Evolutionary conservation across 371 early-diverging fungal genomes (phyloP), one percentile per base, ranked within the genome.

Genomic region (Haplosporangium sp.): DNA sequence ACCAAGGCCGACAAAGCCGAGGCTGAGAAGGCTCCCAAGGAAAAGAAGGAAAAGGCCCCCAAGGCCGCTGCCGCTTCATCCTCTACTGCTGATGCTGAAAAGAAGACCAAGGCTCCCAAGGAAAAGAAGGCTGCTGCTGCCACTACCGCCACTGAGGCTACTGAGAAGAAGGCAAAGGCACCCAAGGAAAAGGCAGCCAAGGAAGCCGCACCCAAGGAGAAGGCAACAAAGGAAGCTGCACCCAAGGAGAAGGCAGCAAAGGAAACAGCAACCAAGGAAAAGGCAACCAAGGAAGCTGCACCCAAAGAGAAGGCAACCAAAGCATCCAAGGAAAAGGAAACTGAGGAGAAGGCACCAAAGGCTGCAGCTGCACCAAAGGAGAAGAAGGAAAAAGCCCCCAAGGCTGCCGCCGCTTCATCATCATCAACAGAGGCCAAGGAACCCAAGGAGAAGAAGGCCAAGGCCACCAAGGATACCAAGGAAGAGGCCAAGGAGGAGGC

Each of bases 21-120:
- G 20, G 10, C 53, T 34, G 55, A 55, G 34, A 55, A 34, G 3
- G 55, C 55, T 2, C 55, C 55, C 19, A 55, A 55, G 27, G 55
- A 57, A 37, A 67, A 67, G 60, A 59, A 40, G 20, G 67, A 60
- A 11, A 48, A 59, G 59, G 59, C 37, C 39, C 37, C 37, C 15
- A 59, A 59, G 59, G 59, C 37, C 15, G 59, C 15, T 4, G 40
- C 59, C n/a, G 55, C 55, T 8, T 7, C 27, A 27, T 27, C 27
- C 27, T 27, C 27, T 27, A 27, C 55, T 11, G 19, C 20, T 8
- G 55, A 55, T 6, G 2, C 55, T 7, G 55, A 74, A 42, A 74
- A 74, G 71, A 53, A 61, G 35, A 40, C 66, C 53, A 70, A 75
- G 76, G 71, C 69, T n/a, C 69, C 50, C 55, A 55, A 55, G 20